Conservation (phyloP, 768 basidiomycete genomes). For the Panaeolus cyanescens region DNA sequence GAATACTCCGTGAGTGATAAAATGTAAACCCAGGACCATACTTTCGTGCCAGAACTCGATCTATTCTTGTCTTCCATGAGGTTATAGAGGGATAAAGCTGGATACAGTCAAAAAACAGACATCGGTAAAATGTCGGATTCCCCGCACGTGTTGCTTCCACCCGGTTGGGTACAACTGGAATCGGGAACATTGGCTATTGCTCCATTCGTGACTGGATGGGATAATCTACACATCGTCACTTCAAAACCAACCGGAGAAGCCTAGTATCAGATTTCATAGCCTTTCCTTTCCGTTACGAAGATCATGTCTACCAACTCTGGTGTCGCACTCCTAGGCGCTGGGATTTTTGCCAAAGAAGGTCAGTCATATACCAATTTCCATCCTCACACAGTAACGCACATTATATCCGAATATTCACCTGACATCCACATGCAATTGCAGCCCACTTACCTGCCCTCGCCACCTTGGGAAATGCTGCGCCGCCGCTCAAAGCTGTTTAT, state of each 20-base stretch:
- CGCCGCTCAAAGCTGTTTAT: slow-evolving; percentile 68
- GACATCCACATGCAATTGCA: slow-evolving; percentile 24
- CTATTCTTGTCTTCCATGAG: slow-evolving; percentile 18
- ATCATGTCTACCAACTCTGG: slow-evolving; percentile 46
- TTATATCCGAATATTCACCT: slow-evolving; percentile 26
- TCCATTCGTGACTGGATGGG: slow-evolving; percentile 10
- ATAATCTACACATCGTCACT: not conserved
- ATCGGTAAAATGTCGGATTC: slow-evolving; percentile 29
- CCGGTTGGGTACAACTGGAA: slow-evolving; percentile 3
- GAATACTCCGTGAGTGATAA: slow-evolving; percentile 32
- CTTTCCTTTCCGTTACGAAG: slow-evolving; percentile 6
- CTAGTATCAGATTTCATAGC: not conserved
- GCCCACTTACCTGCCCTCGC: slow-evolving; percentile 82
- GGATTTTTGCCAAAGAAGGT: slow-evolving; percentile 80
- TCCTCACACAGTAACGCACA: not conserved
- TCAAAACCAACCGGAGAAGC: not conserved
- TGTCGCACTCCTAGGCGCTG: slow-evolving; percentile 79
- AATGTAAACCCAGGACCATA: slow-evolving; percentile 4
- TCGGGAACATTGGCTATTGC: slow-evolving; percentile 14
- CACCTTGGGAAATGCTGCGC: slow-evolving; percentile 45
- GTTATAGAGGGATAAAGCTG: slow-evolving; percentile 4
- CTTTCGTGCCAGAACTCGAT: slow-evolving; percentile 13
- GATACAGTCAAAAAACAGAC: slow-evolving; percentile 3
- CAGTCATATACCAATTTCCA: slow-evolving; percentile 23
- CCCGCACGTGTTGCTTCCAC: slow-evolving; percentile 15